Conservation (phyloP, 768 basidiomycete genomes). For the Tricholoma sp. region DNA sequence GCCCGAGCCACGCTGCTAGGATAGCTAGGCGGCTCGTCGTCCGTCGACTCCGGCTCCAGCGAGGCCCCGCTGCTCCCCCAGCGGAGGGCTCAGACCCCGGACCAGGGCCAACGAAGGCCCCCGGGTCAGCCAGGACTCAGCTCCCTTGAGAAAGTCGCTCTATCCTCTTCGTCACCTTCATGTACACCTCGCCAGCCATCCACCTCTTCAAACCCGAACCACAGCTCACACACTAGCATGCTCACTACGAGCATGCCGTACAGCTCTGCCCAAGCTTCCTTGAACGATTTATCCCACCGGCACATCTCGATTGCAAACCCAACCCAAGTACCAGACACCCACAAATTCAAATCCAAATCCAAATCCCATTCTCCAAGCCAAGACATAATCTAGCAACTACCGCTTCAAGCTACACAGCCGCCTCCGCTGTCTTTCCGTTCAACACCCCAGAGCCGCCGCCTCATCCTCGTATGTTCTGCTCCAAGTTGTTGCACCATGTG, state of each 20-base stretch:
- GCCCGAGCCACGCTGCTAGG: background rate
- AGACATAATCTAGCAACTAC: background rate
- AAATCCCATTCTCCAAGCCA: background rate
- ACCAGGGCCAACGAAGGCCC: too few relatives aligned
- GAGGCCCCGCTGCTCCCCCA: conserved; percentile 15
- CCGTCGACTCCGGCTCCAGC: background rate
- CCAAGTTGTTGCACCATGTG: too few relatives aligned
- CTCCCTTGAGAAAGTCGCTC: too few relatives aligned
- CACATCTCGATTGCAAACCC: conserved; percentile 11
- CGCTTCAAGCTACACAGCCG: conserved; percentile 8
- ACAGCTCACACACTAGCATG: background rate
- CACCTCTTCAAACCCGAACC: background rate
- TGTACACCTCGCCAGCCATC: background rate
- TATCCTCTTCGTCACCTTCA: too few relatives aligned
- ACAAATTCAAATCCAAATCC: too few relatives aligned
- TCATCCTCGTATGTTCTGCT: too few relatives aligned
- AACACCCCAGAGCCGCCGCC: too few relatives aligned
- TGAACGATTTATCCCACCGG: background rate
- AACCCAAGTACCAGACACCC: background rate
- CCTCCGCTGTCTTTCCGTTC: too few relatives aligned
- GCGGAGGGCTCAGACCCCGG: too few relatives aligned
- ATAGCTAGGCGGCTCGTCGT: background rate
- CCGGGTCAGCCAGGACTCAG: too few relatives aligned
- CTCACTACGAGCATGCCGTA: background rate
- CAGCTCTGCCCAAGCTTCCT: background rate